A percentile compares a stretch with the other conserved stretches of the same genome.
These are phyloP conservation scores for Pythium angustatum DNA, from an alignment of 352 stramenopile species.

Conservation along the genomic window DNA sequence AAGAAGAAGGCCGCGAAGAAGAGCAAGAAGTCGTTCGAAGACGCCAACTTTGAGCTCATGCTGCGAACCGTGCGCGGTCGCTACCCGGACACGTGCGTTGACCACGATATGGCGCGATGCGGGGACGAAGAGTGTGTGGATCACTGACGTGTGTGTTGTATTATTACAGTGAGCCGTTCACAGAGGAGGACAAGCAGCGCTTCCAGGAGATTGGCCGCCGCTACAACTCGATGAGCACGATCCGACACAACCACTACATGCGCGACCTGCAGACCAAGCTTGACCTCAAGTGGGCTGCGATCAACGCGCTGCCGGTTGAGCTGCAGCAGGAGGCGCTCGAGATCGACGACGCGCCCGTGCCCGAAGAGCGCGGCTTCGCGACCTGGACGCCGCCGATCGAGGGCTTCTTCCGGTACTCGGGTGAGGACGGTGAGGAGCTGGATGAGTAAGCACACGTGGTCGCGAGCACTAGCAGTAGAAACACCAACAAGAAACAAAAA, in stretches of 20 bases:
- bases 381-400: constrained; percentile 89
- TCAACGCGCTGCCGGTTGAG: constrained; percentile 81
- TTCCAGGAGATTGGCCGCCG: constrained; percentile 80
- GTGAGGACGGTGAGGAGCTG: constrained; percentile 49
- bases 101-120: neutral
- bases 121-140: too few relatives aligned
- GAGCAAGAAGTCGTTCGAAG: constrained; percentile 52
- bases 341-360: constrained; percentile 56
- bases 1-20: constrained; percentile 61
- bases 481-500: constrained; percentile 8
- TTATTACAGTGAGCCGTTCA: constrained; percentile 63
- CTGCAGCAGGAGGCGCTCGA: constrained; percentile 82
- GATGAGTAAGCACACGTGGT: constrained; percentile 24
- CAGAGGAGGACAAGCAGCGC: constrained; percentile 74
- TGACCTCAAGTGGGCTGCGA: constrained; percentile 90
- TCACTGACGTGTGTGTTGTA: neutral
- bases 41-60: constrained; percentile 86
- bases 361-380: constrained; percentile 71
- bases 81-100: constrained; percentile 68
- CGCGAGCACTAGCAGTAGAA: constrained; percentile 21
- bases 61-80: constrained; percentile 77
- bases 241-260: constrained; percentile 89
- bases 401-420: constrained; percentile 82
- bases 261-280: constrained; percentile 91
- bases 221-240: constrained; percentile 80